Conservation (phyloP, 192 early-diverging fungal species). For the Chytriomyces sp. region DNA sequence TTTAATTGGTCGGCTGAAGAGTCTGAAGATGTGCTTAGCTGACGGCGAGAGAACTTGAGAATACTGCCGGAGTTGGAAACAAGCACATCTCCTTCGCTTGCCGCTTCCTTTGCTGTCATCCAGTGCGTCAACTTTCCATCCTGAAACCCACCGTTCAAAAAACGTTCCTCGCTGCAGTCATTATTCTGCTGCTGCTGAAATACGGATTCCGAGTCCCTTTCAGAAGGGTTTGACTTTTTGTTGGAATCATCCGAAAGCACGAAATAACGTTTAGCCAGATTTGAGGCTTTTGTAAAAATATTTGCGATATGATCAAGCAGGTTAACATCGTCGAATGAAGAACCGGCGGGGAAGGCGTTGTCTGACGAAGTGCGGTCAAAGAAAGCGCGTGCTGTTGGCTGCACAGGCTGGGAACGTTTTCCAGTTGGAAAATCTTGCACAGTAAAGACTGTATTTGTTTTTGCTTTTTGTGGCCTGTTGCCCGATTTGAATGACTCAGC, state of each 20-base stretch:
- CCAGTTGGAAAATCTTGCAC: neutral
- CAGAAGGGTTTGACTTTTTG: neutral
- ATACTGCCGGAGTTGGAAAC: neutral
- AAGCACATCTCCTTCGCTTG: slow-evolving; percentile 13
- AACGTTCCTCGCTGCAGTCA: neutral
- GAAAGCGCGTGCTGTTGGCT: neutral
- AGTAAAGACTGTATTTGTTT: neutral
- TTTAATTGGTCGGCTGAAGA: neutral
- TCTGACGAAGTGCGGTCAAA: neutral
- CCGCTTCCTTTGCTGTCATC: neutral
- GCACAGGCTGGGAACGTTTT: neutral
- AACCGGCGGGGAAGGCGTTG: neutral
- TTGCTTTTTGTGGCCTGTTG: neutral
- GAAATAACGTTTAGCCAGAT: neutral
- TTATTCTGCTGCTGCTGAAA: neutral
- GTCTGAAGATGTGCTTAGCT: neutral
- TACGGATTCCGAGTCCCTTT: neutral
- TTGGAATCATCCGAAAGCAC: neutral
- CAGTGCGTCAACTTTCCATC: slow-evolving; percentile 15
- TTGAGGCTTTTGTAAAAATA: neutral
- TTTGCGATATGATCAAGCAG: neutral
- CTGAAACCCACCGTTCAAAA: slow-evolving; percentile 10
- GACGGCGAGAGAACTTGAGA: neutral
- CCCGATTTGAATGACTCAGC: too few relatives aligned
- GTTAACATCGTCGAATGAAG: neutral